Base-by-base conservation (phyloP, 2,329 filamentous ascomycete genomes). In the Ilyonectria destructans region DNA sequence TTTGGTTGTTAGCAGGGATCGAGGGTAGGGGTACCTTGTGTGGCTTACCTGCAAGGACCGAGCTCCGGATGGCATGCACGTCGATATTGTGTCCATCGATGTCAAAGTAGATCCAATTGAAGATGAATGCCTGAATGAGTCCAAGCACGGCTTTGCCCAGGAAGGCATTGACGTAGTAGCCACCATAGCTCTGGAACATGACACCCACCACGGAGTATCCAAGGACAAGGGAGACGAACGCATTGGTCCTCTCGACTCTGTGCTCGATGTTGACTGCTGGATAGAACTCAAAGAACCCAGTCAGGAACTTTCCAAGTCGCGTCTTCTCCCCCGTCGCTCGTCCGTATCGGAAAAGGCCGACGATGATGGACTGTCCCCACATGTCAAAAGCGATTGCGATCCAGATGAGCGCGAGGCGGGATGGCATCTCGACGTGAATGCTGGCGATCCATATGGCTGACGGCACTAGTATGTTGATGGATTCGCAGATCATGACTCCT, bases 261-360 rank as follows among this genome's bases (percentile, higher is more conserved):
- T 92, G 90, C 78, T 92, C 90, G 69, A 92, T 92, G 71, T 91
- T 92, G 54, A 88, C 81, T 0, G 87, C 89, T 2, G 89, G 90
- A 60, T 85, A 87, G 77, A 90, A 91, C 69, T 91, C 88, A 65
- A 90, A 88, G 4, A 82, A 76, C 6, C 78, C 74, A 10, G 75
- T 74, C 15, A 85, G 56, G 5, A 71, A 58, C n/a, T 64, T 71
- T 46, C 70, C 75, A 12, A 76, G 40, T n/a, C 26, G 63, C n/a
- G 65, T 74, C 9, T 64, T 70, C 15, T 73, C 62, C 9, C 58
- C 69, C 67, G 73, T 51, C 31, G 56, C 52, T 31, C 67, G 70
- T 6, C 71, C 69, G 37, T 77, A 82, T 29, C 80, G 75, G 57
- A 82, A 81, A n/a, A 84, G 58, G 7, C 80, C 71, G 7, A 89